These are phyloP conservation scores for Naganishia albida DNA, from an alignment of 1,284 basidiomycete genomes.

Conservation along the genomic window DNA sequence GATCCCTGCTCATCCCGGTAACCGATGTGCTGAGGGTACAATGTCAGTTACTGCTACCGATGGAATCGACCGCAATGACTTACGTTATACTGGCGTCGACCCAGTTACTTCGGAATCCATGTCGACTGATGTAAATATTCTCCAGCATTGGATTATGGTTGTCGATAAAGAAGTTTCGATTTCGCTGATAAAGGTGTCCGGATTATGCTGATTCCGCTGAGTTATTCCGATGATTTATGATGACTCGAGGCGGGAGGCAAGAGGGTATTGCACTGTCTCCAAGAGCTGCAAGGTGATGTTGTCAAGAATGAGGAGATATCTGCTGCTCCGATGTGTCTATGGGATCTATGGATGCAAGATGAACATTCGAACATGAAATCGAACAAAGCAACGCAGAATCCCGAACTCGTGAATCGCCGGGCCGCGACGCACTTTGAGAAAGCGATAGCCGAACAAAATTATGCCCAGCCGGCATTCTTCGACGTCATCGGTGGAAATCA, in stretches of 20 bases:
- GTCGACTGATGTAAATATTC: slow-evolving; percentile 57
- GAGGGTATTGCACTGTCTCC: background rate
- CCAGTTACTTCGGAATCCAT: slow-evolving; percentile 56
- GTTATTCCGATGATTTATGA: slow-evolving; percentile 1
- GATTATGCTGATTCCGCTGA: background rate
- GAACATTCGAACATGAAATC: background rate
- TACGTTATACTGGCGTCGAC: slow-evolving; percentile 44
- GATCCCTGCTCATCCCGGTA: slow-evolving; percentile 28
- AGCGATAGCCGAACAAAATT: slow-evolving; percentile 26
- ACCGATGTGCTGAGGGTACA: slow-evolving; percentile 16
- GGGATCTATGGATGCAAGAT: background rate
- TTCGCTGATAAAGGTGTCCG: background rate
- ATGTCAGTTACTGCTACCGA: background rate
- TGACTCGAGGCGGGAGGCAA: background rate
- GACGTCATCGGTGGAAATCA: slow-evolving; percentile 21
- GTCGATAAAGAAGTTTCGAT: background rate
- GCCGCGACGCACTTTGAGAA: slow-evolving; percentile 9
- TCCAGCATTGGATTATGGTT: slow-evolving; percentile 49
- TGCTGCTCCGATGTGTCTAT: too few relatives aligned
- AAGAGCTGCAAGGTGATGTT: background rate
- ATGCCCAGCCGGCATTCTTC: slow-evolving; percentile 18
- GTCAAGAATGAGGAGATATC: background rate
- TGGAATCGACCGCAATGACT: background rate
- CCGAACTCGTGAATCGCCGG: background rate
- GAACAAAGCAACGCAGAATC: background rate